phyloP scores from a whole-genome alignment of 768 basidiomycete species.

The Serendipita sp. region DNA sequence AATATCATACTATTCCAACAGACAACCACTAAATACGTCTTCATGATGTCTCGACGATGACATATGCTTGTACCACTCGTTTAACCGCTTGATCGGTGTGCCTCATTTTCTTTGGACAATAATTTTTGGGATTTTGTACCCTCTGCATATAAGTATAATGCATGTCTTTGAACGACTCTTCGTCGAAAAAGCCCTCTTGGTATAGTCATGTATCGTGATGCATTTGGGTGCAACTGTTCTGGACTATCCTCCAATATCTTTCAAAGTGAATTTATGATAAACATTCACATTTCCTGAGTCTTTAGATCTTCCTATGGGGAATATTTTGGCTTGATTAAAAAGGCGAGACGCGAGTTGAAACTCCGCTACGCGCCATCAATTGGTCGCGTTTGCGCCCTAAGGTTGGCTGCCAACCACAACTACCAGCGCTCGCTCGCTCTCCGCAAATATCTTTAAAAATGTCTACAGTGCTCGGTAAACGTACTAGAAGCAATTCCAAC shows the following conservation, averaged over 20 bases:
- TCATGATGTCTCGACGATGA: not conserved
- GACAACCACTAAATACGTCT: not conserved
- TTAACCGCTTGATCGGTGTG: not conserved
- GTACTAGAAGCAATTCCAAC: constrained; percentile 2
- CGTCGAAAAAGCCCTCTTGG: no score
- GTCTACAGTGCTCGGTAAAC: not conserved
- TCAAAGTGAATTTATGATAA: no score
- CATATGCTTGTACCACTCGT: not conserved
- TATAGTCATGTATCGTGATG: no score
- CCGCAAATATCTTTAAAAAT: not conserved
- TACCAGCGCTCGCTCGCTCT: not conserved
- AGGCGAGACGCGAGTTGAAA: not conserved
- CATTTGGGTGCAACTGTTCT: no score
- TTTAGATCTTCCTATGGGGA: no score
- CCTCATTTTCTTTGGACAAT: not conserved
- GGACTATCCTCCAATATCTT: no score
- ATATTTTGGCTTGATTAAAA: not conserved
- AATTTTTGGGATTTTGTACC: not conserved
- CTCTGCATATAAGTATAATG: not conserved
- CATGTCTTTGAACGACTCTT: not conserved
- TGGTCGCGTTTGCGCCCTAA: not conserved
- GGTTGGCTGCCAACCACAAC: not conserved
- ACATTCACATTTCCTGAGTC: no score
- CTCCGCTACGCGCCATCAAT: not conserved
- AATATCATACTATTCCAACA: constrained; percentile 10